Conservation (phyloP, 1,139 yeast genomes). For the Williopsis jadinii region DNA sequence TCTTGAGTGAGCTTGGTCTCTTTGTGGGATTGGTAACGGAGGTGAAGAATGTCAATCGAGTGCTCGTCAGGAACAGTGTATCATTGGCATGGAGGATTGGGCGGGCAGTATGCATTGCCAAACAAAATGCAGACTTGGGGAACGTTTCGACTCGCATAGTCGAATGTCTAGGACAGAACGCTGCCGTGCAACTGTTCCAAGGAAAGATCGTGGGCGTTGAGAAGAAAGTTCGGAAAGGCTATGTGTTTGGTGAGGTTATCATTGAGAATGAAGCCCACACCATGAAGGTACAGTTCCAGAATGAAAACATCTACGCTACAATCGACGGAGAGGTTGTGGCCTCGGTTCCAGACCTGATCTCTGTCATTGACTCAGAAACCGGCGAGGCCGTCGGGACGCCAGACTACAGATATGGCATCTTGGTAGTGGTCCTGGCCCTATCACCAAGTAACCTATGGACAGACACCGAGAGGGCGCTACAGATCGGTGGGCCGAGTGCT, state of each 20-base stretch:
- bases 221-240: constrained; percentile 35
- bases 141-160: constrained; percentile 31
- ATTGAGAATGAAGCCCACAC: constrained; percentile 27
- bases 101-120: constrained; percentile 33
- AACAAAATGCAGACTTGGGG: constrained; percentile 30
- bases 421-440: constrained; percentile 35
- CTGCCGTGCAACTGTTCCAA: constrained; percentile 31
- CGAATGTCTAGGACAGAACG: constrained; percentile 25
- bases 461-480: constrained; percentile 28
- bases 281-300: constrained; percentile 37
- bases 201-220: constrained; percentile 41
- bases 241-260: constrained; percentile 39
- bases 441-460: constrained; percentile 37
- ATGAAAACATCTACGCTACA: constrained; percentile 30
- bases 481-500: constrained; percentile 35
- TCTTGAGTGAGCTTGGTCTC: constrained; percentile 34
- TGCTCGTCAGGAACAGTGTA: constrained; percentile 17
- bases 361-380: constrained; percentile 34
- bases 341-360: constrained; percentile 40
- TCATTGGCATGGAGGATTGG: constrained; percentile 45
- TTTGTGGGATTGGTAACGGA: constrained; percentile 31
- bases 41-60: constrained; percentile 11
- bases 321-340: constrained; percentile 24
- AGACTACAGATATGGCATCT: constrained; percentile 38
- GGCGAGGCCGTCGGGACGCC: constrained; percentile 45